A percentile compares a stretch with the other conserved stretches of the same genome.
Conservation (phyloP, 1,284 basidiomycete species). For the Boletus hoseneyae region DNA sequence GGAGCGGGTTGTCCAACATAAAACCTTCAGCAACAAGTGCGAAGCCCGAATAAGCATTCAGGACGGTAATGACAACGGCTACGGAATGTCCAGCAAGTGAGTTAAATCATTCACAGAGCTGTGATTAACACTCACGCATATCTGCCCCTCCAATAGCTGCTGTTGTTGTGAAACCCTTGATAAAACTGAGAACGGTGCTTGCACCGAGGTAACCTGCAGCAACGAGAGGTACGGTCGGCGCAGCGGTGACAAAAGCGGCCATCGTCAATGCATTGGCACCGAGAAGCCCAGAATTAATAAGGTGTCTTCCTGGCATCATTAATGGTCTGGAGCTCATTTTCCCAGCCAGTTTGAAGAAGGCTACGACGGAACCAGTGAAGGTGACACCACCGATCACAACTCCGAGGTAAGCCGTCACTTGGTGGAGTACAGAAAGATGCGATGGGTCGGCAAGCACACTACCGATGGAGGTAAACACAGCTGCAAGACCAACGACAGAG, state of each 20-base stretch:
- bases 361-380: constrained; percentile 83
- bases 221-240: constrained; percentile 63
- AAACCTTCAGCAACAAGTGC: constrained; percentile 91
- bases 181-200: constrained; percentile 73
- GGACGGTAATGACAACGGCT: constrained; percentile 85
- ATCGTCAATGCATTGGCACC: constrained; percentile 67
- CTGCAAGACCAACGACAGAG: constrained; percentile 82
- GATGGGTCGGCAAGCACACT: constrained; percentile 69
- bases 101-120: background rate
- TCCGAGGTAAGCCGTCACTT: constrained; percentile 80
- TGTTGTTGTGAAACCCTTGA: constrained; percentile 81
- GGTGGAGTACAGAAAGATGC: constrained; percentile 67
- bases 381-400: constrained; percentile 79
- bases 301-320: constrained; percentile 68
- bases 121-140: constrained; percentile 64
- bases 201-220: constrained; percentile 74
- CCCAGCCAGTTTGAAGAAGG: constrained; percentile 81
- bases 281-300: constrained; percentile 68
- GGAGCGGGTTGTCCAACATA: constrained; percentile 81
- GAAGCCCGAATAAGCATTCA: constrained; percentile 89
- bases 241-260: constrained; percentile 71
- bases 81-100: background rate
- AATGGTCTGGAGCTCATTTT: constrained; percentile 73
- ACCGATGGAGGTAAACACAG: constrained; percentile 78
- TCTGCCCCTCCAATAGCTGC: constrained; percentile 86